Base-by-base conservation (phyloP, 306 rosid species). In the Sophora flavescens region DNA sequence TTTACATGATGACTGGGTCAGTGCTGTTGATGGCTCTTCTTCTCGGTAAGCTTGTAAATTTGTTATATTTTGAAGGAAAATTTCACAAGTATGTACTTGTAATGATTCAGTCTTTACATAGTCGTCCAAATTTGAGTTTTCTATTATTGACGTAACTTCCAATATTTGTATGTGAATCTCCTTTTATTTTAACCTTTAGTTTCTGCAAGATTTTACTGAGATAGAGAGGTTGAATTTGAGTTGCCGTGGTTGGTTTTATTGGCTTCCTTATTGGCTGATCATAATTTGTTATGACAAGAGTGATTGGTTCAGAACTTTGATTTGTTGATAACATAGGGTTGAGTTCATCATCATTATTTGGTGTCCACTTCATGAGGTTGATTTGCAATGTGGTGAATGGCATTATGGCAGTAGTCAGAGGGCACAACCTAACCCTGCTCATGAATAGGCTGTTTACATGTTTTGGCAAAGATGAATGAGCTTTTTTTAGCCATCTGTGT, bases 1-100 rank as follows among this genome's bases (percentile, higher is more conserved):
- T 68, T 74, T 88, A 30, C 99, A 95, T 33, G 90, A 92, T 86
- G 99, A 95, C 41, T 95, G 99, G 97, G 99, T 95, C 82, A 88
- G 97, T 83, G 96, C 97, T 52, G 87, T 92, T 79, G 97, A 92
- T 80, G 99, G 97, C 79, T 89, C 97, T 81, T 78, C 79, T 88
- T 78, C 99, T 39, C 53, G 96, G 99, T 95, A 85, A 84, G 88
- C 52, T 54, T 84, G 51, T 63, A 32, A 76, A 57, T 81, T 4
- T 67, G 41, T 72, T 17, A 10, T 52, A 7, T 30, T 35, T 64
- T 51, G 52, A 57, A 62, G 13, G 38, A 6, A 2, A 9, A 45
- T 14, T 56, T 48, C 60, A 66, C 47, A 68, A 22, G 14, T 70
- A 22, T 15, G 22, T 42, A 2, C 1, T 8, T 59, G 35, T 63